Evolutionary conservation across 495 filamentous ascomycete genomes (phyloP).

Genomic region (Hypoxylon fragiforme): DNA sequence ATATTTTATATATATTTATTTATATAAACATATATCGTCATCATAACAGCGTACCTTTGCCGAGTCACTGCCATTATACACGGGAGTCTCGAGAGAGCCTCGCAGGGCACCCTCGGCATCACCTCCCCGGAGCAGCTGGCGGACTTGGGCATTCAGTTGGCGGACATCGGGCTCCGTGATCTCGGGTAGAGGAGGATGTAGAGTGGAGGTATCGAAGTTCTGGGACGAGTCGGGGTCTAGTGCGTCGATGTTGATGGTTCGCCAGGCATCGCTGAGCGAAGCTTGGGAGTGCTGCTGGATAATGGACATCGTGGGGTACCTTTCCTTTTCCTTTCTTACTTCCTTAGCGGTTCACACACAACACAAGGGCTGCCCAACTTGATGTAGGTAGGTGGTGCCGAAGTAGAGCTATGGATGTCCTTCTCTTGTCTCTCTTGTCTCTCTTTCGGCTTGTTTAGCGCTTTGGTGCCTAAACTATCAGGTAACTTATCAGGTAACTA

Average conservation of each 20-base stretch:
- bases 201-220: conserved; percentile 83
- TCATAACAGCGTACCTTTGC: conserved; percentile 71
- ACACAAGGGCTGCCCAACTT: conserved; percentile 24
- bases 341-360: conserved; percentile 4
- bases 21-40: no score
- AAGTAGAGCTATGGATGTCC: not conserved
- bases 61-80: conserved; percentile 61
- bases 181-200: conserved; percentile 71
- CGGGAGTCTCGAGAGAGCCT: conserved; percentile 70
- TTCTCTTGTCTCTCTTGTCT: no score
- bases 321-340: no score
- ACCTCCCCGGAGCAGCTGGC: conserved; percentile 81
- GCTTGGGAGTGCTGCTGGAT: conserved; percentile 58
- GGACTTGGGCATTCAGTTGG: conserved; percentile 71
- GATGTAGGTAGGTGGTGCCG: no score
- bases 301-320: conserved; percentile 64
- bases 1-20: not conserved
- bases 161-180: conserved; percentile 72
- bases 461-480: conserved; percentile 29
- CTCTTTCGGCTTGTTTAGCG: no score
- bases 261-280: conserved; percentile 67
- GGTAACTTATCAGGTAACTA: no score
- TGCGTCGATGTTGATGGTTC: conserved; percentile 91
- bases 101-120: conserved; percentile 84
- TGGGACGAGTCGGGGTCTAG: conserved; percentile 82